phyloP scores from a whole-genome alignment of 805 yeast genomes.

The Lipomyces lipofer region DNA sequence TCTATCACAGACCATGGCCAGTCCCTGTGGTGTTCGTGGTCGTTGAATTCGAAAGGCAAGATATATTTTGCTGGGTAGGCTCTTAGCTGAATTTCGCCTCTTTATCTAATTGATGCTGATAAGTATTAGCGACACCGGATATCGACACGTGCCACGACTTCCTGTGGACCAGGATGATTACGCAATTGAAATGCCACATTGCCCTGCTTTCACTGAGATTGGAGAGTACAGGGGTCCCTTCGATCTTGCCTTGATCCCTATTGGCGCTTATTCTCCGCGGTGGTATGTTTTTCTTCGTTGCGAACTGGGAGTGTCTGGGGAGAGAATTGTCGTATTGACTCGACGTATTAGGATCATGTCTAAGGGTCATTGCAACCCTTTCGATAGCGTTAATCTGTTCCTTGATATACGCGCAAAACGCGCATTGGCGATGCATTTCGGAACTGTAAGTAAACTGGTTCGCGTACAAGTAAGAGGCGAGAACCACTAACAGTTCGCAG shows the following conservation, averaged over 20 bases:
- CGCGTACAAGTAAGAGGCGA: neutral
- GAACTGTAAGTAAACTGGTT: conserved; percentile 23
- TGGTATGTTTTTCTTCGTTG: too few species aligned
- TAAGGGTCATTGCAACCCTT: conserved; percentile 20
- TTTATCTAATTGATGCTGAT: too few species aligned
- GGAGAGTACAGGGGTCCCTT: conserved; percentile 26
- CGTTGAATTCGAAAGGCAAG: conserved; percentile 6
- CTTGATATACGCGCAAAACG: conserved; percentile 17
- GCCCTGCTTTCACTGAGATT: conserved; percentile 25
- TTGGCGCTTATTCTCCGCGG: conserved; percentile 30
- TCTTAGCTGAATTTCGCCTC: too few species aligned
- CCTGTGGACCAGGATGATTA: conserved; percentile 18
- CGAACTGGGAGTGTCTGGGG: too few species aligned
- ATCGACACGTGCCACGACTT: conserved; percentile 36
- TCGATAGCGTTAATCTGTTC: conserved; percentile 23
- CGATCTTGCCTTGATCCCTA: conserved; percentile 24
- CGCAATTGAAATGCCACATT: conserved; percentile 18
- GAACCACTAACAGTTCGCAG: neutral
- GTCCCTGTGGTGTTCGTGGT: conserved; percentile 26
- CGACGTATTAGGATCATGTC: too few species aligned
- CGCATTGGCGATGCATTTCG: conserved; percentile 27
- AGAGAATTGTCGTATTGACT: too few species aligned
- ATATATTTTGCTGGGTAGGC: conserved; percentile 23
- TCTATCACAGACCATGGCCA: conserved; percentile 11
- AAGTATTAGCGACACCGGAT: conserved; percentile 97